These are phyloP conservation scores for Suaeda aralocaspica DNA, from an alignment of 148 eudicot species.

Conservation along the genomic window DNA sequence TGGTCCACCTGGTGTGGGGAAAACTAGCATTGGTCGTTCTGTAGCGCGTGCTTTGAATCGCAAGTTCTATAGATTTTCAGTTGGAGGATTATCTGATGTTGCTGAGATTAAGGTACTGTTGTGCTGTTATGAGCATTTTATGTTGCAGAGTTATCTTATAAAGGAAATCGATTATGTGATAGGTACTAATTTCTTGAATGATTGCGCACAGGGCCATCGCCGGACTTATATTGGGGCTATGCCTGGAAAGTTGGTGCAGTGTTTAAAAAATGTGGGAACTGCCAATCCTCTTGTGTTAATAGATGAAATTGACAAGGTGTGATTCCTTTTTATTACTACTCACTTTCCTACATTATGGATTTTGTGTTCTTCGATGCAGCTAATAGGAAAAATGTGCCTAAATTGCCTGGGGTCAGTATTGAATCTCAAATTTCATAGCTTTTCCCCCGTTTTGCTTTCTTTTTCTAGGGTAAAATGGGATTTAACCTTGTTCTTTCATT, in stretches of 20 bases:
- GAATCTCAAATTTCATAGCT: not conserved
- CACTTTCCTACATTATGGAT: not conserved
- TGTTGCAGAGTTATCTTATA: not conserved
- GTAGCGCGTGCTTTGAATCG: constrained; percentile 98
- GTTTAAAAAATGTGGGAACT: constrained; percentile 89
- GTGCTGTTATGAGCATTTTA: constrained; percentile 1
- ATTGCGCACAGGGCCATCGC: constrained; percentile 80
- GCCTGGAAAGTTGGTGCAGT: constrained; percentile 99
- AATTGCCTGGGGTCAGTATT: not conserved
- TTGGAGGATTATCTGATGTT: constrained; percentile 98
- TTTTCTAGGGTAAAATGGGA: not conserved
- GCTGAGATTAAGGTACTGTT: constrained; percentile 88
- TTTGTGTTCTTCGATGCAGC: not conserved
- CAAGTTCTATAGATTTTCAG: constrained; percentile 92
- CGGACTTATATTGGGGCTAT: constrained; percentile 99
- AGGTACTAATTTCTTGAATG: not conserved
- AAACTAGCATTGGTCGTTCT: constrained; percentile 98
- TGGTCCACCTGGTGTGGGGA: constrained; percentile 99
- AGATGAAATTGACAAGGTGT: constrained; percentile 99
- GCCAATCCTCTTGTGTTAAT: constrained; percentile 97
- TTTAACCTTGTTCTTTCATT: not conserved
- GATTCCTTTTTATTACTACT: not conserved
- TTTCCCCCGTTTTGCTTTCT: not conserved
- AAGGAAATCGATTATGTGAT: not conserved
- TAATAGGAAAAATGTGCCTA: not conserved